Conservation (phyloP, 2,329 filamentous ascomycete species). For the Fusarium nodosum region DNA sequence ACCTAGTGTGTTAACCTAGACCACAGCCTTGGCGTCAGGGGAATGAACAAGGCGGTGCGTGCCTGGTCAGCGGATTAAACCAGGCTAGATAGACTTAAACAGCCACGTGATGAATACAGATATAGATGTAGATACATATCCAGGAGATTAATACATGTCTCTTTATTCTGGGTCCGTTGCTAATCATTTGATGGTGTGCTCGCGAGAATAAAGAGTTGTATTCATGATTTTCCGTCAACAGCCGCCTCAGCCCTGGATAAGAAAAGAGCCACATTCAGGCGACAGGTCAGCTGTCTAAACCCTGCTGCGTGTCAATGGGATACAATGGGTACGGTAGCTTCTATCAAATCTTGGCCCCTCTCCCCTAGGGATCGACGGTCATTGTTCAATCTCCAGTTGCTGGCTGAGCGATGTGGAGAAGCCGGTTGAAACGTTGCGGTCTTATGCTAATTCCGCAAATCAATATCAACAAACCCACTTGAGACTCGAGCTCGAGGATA, state of each 20-base stretch:
- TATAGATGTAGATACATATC: background rate
- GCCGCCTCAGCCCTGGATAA: conserved; percentile 33
- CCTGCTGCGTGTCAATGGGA: conserved; percentile 36
- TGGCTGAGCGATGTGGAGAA: conserved; percentile 46
- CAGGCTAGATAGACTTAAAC: conserved; percentile 23
- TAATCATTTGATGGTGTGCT: conserved; percentile 30
- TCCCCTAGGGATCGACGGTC: conserved; percentile 7
- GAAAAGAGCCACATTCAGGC: conserved; percentile 7
- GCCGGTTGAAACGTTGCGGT: conserved; percentile 47
- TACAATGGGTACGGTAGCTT: conserved; percentile 15
- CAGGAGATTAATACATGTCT: conserved; percentile 6
- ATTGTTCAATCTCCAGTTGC: conserved; percentile 33
- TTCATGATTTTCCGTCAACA: conserved; percentile 22
- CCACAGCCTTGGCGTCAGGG: conserved; percentile 33
- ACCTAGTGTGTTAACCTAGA: conserved; percentile 8
- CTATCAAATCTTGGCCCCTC: conserved; percentile 25
- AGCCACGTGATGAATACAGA: conserved; percentile 19
- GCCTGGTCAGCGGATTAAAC: conserved; percentile 32
- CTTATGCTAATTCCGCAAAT: conserved; percentile 38
- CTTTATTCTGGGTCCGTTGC: conserved; percentile 3
- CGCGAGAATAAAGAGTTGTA: conserved; percentile 19
- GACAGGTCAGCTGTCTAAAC: conserved; percentile 41
- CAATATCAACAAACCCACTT: conserved; percentile 24
- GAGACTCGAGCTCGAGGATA: conserved; percentile 1
- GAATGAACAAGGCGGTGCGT: conserved; percentile 35